Percentiles rank a stretch among this genome's conserved stretches.
These are phyloP conservation scores for Sporisorium reilianum DNA, from an alignment of 1,284 basidiomycete genomes.

Conservation along the genomic window DNA sequence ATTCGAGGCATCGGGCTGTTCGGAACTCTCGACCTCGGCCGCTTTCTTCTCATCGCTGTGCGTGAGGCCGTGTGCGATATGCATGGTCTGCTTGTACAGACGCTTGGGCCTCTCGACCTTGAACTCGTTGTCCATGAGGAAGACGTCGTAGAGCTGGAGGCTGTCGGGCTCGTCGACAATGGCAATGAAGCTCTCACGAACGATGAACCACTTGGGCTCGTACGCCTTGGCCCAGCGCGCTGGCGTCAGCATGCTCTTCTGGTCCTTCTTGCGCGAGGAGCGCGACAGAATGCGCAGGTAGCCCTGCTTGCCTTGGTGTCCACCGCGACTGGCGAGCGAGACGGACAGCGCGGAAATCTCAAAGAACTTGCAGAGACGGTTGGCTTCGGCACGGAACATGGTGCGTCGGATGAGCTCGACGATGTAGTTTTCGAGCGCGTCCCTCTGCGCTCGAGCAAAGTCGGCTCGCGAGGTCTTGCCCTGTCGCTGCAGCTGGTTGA, in stretches of 20 bases:
- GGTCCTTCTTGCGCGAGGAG: slow-evolving; percentile 72
- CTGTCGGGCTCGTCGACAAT: slow-evolving; percentile 84
- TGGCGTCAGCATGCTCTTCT: slow-evolving; percentile 69
- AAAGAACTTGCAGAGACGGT: slow-evolving; percentile 91
- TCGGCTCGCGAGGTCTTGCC: slow-evolving; percentile 73
- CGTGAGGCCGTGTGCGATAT: slow-evolving; percentile 54
- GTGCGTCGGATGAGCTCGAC: slow-evolving; percentile 80
- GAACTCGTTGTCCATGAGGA: slow-evolving; percentile 91
- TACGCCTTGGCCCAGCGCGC: slow-evolving; percentile 77
- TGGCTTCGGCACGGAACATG: slow-evolving; percentile 97
- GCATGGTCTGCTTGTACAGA: slow-evolving; percentile 68
- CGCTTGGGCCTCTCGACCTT: slow-evolving; percentile 76
- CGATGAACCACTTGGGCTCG: slow-evolving; percentile 88
- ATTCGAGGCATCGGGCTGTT: slow-evolving; percentile 31
- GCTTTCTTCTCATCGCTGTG: slow-evolving; percentile 49
- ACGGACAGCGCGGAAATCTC: slow-evolving; percentile 92
- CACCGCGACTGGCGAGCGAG: slow-evolving; percentile 83
- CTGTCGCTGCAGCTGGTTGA: slow-evolving; percentile 76
- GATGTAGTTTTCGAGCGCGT: slow-evolving; percentile 88
- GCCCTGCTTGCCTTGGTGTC: slow-evolving; percentile 84
- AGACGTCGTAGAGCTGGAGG: slow-evolving; percentile 86
- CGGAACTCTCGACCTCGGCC: slow-evolving; percentile 32
- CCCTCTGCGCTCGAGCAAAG: slow-evolving; percentile 83
- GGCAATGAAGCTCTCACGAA: slow-evolving; percentile 92
- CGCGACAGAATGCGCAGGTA: slow-evolving; percentile 75